Evolutionary conservation across 1,139 yeast species (phyloP), one percentile per base, ranked within the genome.

Genomic region (Kluyveromyces sp.): DNA sequence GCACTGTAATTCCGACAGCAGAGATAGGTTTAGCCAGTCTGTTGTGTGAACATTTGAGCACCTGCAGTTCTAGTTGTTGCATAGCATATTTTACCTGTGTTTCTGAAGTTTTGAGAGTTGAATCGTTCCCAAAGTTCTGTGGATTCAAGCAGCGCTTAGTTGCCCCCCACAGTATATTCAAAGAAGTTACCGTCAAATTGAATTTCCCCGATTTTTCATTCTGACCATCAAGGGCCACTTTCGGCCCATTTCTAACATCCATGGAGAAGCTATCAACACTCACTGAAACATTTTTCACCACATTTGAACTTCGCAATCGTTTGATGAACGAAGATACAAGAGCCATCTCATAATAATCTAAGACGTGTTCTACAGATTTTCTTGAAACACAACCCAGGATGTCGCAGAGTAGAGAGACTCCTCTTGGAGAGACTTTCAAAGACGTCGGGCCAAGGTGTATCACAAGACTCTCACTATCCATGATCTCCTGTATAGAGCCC

Each of bases 281-380:
- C 6, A 35, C 7, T n/a, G 40, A 28, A 8, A 25, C 18, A 36
- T 36, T 26, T 11, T 8, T 17, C 3, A 25, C 33, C 13, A 8
- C 12, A 25, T 29, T 12, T 2, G 11, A 9, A 9, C 16, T 20
- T 4, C 15, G 11, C 17, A 3, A 12, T 11, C 26, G 22, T 17
- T 28, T 3, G 20, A 13, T 6, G 29, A 9, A 53, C 45, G 20
- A 44, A 32, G 61, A 63, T 11, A 85, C 69, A 2, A 83, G 75
- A n/a, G 76, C 74, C 20, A 76, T 63, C 47, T 88, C 94, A 17
- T 87, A 64, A 16, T 63, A 58, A 58, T 89, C 96, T 60, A 88
- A 67, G 2, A 78, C 64, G 6, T 72, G 67, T 41, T 61, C 66
- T n/a, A 46, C 40, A 3, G 36, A 32, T n/a, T 25, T 28, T 13